These are phyloP conservation scores for Nematocida sp. DNA, from an alignment of 371 early-diverging fungal species.

Conservation along the genomic window DNA sequence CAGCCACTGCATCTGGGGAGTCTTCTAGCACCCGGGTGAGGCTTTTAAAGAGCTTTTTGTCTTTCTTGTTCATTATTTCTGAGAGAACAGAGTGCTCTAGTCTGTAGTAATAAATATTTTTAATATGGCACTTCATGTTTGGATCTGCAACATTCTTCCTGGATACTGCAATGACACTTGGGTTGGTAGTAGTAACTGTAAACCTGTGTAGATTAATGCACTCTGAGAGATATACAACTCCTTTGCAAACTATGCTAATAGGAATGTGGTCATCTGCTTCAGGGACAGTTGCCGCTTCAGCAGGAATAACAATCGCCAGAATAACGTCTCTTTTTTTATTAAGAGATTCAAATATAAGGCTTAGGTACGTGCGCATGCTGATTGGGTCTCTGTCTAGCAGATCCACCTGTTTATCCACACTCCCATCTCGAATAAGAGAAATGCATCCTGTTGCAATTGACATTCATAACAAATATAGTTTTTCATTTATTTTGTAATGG, in stretches of 20 bases:
- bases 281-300: background rate
- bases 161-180: slow-evolving; percentile 40
- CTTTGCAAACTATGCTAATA: background rate
- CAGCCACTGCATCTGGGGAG: slow-evolving; percentile 7
- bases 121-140: slow-evolving; percentile 15
- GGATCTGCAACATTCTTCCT: slow-evolving; percentile 38
- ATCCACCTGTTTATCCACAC: slow-evolving; percentile 27
- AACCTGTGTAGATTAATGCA: slow-evolving; percentile 54
- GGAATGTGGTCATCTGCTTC: slow-evolving; percentile 27
- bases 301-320: slow-evolving; percentile 28
- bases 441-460: slow-evolving; percentile 5
- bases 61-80: background rate
- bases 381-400: slow-evolving; percentile 58
- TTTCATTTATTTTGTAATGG: slow-evolving; percentile 56
- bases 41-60: background rate
- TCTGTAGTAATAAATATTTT: slow-evolving; percentile 48
- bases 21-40: slow-evolving; percentile 2
- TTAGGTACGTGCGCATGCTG: slow-evolving; percentile 42
- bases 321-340: slow-evolving; percentile 50
- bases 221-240: slow-evolving; percentile 42
- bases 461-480: slow-evolving; percentile 53
- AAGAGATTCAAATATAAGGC: slow-evolving; percentile 37
- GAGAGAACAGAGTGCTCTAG: background rate
- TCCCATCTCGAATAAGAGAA: background rate
- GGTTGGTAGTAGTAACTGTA: slow-evolving; percentile 29